Evolutionary conservation across 2,329 filamentous ascomycete species (phyloP).

Genomic region (Byssothecium circinans): DNA sequence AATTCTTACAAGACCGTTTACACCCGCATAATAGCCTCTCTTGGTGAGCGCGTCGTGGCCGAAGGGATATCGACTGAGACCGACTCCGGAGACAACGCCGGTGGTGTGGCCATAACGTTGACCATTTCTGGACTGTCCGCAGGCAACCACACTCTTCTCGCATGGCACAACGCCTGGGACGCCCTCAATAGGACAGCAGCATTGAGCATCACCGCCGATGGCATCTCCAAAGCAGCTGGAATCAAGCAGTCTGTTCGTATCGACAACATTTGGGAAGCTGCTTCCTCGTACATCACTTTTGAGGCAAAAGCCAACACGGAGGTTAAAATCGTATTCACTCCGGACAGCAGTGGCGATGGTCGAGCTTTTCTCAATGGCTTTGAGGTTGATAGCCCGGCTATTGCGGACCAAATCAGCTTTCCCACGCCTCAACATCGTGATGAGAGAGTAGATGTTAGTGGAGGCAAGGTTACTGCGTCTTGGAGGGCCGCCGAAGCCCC

Average conservation of each 20-base stretch:
- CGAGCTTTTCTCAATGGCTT: constrained; percentile 37
- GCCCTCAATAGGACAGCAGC: constrained; percentile 18
- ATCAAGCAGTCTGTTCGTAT: constrained; percentile 27
- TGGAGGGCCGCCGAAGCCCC: constrained; percentile 25
- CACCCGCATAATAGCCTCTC: constrained; percentile 25
- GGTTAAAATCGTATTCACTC: constrained; percentile 25
- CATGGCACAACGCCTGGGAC: constrained; percentile 40
- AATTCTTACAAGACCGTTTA: constrained; percentile 28
- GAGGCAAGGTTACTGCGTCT: constrained; percentile 12
- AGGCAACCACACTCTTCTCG: constrained; percentile 31
- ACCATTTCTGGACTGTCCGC: constrained; percentile 28
- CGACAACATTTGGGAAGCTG: constrained; percentile 38
- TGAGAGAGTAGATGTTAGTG: constrained; percentile 25
- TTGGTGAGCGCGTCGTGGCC: constrained; percentile 33
- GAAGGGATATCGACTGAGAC: constrained; percentile 30
- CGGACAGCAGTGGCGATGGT: constrained; percentile 11
- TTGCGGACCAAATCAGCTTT: constrained; percentile 28
- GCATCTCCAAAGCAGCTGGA: constrained; percentile 10
- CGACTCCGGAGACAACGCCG: constrained; percentile 14
- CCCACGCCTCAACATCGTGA: constrained; percentile 32
- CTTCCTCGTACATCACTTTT: constrained; percentile 31
- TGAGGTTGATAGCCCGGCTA: constrained; percentile 29
- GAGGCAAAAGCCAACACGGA: constrained; percentile 8
- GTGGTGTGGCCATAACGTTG: constrained; percentile 19
- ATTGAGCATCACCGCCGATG: constrained; percentile 28